These are phyloP conservation scores for Oemleria cerasiformis DNA, from an alignment of 306 rosid species.

Conservation along the genomic window DNA sequence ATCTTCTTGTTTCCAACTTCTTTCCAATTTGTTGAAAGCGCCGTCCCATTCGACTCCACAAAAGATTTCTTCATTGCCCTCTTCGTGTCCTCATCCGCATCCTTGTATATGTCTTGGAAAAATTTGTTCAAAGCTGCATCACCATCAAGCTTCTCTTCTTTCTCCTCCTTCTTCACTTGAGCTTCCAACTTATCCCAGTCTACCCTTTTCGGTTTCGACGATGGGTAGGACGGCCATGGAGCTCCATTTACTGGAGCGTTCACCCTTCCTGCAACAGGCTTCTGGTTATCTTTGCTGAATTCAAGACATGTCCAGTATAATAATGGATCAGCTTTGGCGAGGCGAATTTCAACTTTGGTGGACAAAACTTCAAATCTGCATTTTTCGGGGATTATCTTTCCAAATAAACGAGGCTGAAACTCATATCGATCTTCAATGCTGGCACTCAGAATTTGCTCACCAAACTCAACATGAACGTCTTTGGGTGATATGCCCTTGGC, in stretches of 20 bases:
- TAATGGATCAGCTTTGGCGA: slow-evolving; percentile 57
- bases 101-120: slow-evolving; percentile 79
- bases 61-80: slow-evolving; percentile 93
- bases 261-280: slow-evolving; percentile 30
- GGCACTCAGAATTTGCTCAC: slow-evolving; percentile 87
- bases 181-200: slow-evolving; percentile 97
- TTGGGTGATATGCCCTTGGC: slow-evolving; percentile 68
- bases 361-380: slow-evolving; percentile 53
- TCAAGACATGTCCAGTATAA: slow-evolving; percentile 64
- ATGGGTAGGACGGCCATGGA: slow-evolving; percentile 66
- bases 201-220: slow-evolving; percentile 65
- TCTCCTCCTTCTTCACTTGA: slow-evolving; percentile 85
- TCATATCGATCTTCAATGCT: slow-evolving; percentile 50
- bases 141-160: slow-evolving; percentile 91
- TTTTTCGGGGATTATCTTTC: slow-evolving; percentile 63
- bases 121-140: slow-evolving; percentile 94
- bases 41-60: slow-evolving; percentile 92
- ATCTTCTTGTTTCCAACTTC: slow-evolving; percentile 91
- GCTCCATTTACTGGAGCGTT: slow-evolving; percentile 40
- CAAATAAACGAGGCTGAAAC: slow-evolving; percentile 78
- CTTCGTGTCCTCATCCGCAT: slow-evolving; percentile 92
- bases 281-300: slow-evolving; percentile 35
- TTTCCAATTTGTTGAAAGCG: slow-evolving; percentile 93
- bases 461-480: slow-evolving; percentile 56
- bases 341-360: slow-evolving; percentile 82